These are phyloP conservation scores for Arthonia radiata DNA, from an alignment of 495 filamentous ascomycete genomes.

Conservation along the genomic window DNA sequence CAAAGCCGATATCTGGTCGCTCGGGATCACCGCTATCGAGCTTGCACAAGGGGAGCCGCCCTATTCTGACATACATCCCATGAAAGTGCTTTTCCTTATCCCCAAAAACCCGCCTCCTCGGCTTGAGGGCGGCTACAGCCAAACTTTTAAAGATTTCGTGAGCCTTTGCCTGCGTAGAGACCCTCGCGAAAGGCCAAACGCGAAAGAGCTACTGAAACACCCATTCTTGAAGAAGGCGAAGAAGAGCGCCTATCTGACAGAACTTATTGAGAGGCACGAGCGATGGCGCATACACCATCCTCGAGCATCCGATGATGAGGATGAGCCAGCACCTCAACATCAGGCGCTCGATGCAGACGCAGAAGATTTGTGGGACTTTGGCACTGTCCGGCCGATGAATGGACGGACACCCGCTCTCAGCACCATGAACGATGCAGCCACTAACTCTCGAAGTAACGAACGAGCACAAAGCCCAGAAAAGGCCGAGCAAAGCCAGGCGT, in stretches of 20 bases:
- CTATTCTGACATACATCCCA: constrained; percentile 90
- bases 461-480: too few species aligned
- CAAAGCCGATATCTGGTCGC: constrained; percentile 96
- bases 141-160: constrained; percentile 84
- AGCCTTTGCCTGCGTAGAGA: constrained; percentile 69
- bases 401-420: constrained; percentile 30
- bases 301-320: constrained; percentile 25
- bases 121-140: constrained; percentile 66
- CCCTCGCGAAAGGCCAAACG: constrained; percentile 65
- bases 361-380: constrained; percentile 88
- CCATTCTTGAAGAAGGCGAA: constrained; percentile 62
- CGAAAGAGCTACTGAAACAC: constrained; percentile 69
- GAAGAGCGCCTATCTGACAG: too few species aligned
- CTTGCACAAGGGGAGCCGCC: constrained; percentile 82
- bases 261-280: too few species aligned
- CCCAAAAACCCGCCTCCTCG: constrained; percentile 78
- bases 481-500: too few species aligned
- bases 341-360: constrained; percentile 20
- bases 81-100: constrained; percentile 95
- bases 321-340: constrained; percentile 14
- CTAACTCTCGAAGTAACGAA: constrained; percentile 34
- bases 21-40: constrained; percentile 94
- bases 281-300: constrained; percentile 27
- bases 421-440: constrained; percentile 46
- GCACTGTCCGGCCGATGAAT: constrained; percentile 53